Percentiles rank a stretch among this genome's conserved stretches.
Conservation (phyloP, 2,329 filamentous ascomycete genomes). For the Hypoxylon sp. region DNA sequence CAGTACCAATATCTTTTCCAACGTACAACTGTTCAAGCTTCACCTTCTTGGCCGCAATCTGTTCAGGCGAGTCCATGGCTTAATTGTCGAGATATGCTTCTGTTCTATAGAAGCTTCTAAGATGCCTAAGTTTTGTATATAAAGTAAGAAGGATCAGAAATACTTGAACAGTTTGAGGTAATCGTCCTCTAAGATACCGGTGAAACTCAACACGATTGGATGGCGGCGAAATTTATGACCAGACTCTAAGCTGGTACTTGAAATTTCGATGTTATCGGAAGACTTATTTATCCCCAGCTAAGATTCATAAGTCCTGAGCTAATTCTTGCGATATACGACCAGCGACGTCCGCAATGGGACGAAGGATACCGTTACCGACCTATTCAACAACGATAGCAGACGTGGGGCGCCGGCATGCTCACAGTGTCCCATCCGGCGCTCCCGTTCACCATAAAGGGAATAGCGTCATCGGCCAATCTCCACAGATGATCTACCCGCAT, state of each 20-base stretch:
- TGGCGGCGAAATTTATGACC: background rate
- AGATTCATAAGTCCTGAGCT: background rate
- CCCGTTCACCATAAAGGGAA: constrained; percentile 11
- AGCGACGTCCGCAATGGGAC: background rate
- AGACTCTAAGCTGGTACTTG: background rate
- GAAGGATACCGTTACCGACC: background rate
- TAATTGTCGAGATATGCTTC: background rate
- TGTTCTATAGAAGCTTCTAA: too few relatives aligned
- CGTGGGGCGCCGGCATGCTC: background rate
- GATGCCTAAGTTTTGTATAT: background rate
- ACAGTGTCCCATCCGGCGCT: constrained; percentile 2
- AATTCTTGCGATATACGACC: background rate
- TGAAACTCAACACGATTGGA: background rate
- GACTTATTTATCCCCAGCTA: background rate
- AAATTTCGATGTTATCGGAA: background rate
- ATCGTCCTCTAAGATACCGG: background rate
- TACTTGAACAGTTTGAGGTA: too few relatives aligned
- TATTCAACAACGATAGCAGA: background rate
- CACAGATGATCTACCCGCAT: background rate
- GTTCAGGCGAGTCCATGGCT: constrained; percentile 3
- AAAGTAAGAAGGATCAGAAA: background rate
- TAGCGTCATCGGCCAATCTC: constrained; percentile 9
- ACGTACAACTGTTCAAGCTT: constrained; percentile 13
- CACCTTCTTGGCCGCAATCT: constrained; percentile 1
- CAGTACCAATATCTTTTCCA: constrained; percentile 4